phyloP scores from a whole-genome alignment of 1,284 basidiomycete genomes.

The Xerocomus nothofagi region DNA sequence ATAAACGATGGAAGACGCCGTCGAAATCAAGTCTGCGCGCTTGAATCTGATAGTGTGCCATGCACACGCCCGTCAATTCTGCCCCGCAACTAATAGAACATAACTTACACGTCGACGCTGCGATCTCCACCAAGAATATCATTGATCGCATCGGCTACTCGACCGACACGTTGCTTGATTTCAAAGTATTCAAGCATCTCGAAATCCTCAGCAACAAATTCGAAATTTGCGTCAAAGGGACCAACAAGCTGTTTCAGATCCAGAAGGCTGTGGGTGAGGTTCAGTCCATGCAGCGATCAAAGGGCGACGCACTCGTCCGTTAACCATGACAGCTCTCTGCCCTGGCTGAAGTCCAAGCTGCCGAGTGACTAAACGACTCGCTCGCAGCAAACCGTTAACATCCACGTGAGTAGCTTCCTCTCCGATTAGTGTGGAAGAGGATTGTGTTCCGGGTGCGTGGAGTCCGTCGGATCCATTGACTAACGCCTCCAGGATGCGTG shows the following conservation, averaged over 20 bases:
- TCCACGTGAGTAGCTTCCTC: constrained; percentile 35
- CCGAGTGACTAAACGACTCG: constrained; percentile 46
- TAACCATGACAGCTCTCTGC: constrained; percentile 66
- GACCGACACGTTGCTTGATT: constrained; percentile 62
- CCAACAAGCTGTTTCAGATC: constrained; percentile 56
- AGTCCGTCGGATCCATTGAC: neutral
- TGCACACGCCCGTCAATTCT: constrained; percentile 5
- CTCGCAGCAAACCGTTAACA: constrained; percentile 30
- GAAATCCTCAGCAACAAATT: constrained; percentile 71
- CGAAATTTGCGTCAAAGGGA: constrained; percentile 48
- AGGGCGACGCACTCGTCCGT: constrained; percentile 68
- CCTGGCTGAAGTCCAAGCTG: constrained; percentile 59
- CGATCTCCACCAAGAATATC: constrained; percentile 46
- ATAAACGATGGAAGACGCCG: constrained; percentile 70
- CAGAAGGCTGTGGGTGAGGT: constrained; percentile 8
- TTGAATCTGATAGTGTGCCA: constrained; percentile 41
- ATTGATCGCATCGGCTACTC: constrained; percentile 65
- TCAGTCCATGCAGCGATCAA: neutral
- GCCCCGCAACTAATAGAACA: neutral
- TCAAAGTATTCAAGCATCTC: constrained; percentile 71
- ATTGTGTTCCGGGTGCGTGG: constrained; percentile 30
- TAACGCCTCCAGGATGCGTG: constrained; percentile 22
- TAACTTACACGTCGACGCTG: constrained; percentile 47
- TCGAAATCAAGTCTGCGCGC: constrained; percentile 60
- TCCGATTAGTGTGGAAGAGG: constrained; percentile 39